A percentile compares a stretch with the other conserved stretches of the same genome.
phyloP scores from a whole-genome alignment of 331 rosid genomes.

The Prunus yedoensis region DNA sequence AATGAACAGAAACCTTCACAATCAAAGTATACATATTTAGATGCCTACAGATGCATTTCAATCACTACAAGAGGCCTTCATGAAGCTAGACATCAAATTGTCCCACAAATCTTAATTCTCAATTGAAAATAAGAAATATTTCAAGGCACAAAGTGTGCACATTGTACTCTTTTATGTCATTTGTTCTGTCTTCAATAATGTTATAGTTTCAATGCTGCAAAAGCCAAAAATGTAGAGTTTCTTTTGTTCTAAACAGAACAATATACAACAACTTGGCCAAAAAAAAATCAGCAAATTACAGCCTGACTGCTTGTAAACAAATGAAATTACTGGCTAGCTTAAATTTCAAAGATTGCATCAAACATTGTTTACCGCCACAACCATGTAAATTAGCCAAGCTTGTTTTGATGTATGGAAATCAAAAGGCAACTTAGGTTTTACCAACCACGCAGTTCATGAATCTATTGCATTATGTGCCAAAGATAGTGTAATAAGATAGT shows the following conservation, averaged over 20 bases:
- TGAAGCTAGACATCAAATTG: neutral
- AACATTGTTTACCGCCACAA: no score
- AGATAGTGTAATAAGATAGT: no score
- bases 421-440: neutral
- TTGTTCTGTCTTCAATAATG: neutral
- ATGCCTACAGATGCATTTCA: neutral
- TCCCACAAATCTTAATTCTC: neutral
- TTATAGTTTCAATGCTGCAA: neutral
- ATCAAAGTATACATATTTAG: slow-evolving; percentile 8
- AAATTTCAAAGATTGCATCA: no score
- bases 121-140: neutral
- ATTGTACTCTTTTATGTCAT: neutral
- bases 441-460: neutral
- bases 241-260: neutral
- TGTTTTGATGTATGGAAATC: neutral
- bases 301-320: neutral
- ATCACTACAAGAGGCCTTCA: neutral
- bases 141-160: neutral
- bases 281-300: no score
- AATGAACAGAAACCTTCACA: slow-evolving; percentile 79
- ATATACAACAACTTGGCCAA: neutral
- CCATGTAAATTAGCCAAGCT: neutral
- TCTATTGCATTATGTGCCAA: no score
- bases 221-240: neutral
- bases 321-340: no score